Percentiles rank a stretch among this genome's conserved stretches.
Evolutionary conservation across 2,329 filamentous ascomycete genomes (phyloP).

Genomic region (Helotiales sp.): DNA sequence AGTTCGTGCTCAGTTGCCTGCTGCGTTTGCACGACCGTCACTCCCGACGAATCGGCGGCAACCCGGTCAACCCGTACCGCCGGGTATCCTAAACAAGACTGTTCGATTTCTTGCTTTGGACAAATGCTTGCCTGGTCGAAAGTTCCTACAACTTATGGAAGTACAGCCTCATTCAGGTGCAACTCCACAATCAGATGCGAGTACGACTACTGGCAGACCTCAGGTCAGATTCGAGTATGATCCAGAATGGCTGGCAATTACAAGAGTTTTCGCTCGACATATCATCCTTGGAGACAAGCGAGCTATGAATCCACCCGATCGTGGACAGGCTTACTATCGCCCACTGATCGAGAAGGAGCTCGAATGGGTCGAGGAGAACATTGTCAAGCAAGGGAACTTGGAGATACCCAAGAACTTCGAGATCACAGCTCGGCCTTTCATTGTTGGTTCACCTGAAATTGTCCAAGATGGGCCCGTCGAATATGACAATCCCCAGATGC

Average conservation of each 20-base stretch:
- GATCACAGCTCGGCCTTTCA: conserved; percentile 72
- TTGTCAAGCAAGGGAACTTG: conserved; percentile 63
- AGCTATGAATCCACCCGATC: conserved; percentile 55
- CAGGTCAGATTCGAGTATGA: conserved; percentile 61
- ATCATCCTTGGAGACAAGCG: conserved; percentile 63
- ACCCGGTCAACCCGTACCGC: conserved; percentile 64
- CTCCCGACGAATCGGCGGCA: conserved; percentile 38
- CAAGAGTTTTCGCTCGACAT: conserved; percentile 71
- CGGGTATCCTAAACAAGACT: conserved; percentile 72
- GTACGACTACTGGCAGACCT: conserved; percentile 10
- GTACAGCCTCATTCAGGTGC: conserved; percentile 47
- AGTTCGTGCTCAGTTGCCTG: conserved; percentile 72
- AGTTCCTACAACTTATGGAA: conserved; percentile 80
- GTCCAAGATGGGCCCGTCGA: conserved; percentile 69
- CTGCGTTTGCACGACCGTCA: conserved; percentile 62
- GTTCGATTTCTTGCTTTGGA: conserved; percentile 89
- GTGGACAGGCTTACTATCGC: conserved; percentile 68
- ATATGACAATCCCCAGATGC: conserved; percentile 85
- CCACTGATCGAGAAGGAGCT: conserved; percentile 68
- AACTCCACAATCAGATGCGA: conserved; percentile 18
- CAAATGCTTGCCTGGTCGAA: conserved; percentile 78
- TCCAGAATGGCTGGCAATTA: conserved; percentile 93
- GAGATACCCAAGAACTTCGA: conserved; percentile 76
- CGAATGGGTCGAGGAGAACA: conserved; percentile 77
- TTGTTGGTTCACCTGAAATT: conserved; percentile 54